These are phyloP conservation scores for Colletotrichum sp. DNA, from an alignment of 2,329 filamentous ascomycete species.

Conservation along the genomic window DNA sequence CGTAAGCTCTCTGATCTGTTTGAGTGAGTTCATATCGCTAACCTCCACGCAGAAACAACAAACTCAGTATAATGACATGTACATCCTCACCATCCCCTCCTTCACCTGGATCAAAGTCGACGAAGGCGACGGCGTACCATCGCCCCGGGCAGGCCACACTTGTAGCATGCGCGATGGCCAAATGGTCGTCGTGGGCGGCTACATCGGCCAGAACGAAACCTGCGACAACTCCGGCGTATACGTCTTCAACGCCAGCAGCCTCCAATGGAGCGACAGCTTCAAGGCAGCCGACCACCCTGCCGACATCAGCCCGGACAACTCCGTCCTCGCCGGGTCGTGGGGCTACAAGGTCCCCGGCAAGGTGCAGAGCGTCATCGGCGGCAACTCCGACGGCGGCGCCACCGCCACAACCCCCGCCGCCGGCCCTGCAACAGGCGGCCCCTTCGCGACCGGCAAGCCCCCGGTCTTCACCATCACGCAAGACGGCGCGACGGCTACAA, in stretches of 20 bases:
- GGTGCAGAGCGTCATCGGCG: constrained; percentile 69
- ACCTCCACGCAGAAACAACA: constrained; percentile 40
- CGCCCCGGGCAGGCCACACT: constrained; percentile 69
- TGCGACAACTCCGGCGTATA: constrained; percentile 76
- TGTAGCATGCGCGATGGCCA: constrained; percentile 75
- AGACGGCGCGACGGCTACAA: constrained; percentile 51
- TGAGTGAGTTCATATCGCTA: not conserved
- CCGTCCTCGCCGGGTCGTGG: constrained; percentile 61
- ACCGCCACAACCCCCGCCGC: constrained; percentile 69
- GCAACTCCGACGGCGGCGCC: constrained; percentile 64
- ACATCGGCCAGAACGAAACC: constrained; percentile 62
- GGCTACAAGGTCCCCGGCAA: constrained; percentile 70
- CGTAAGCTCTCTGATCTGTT: constrained; percentile 35
- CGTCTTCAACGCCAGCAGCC: constrained; percentile 71
- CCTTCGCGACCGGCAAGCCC: constrained; percentile 72
- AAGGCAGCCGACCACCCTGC: constrained; percentile 56
- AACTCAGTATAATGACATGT: constrained; percentile 72
- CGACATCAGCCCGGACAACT: constrained; percentile 53
- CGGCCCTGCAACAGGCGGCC: constrained; percentile 68
- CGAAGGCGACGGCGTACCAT: constrained; percentile 57
- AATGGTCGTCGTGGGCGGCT: constrained; percentile 74
- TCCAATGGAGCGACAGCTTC: constrained; percentile 69
- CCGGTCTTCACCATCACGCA: constrained; percentile 72
- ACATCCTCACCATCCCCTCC: constrained; percentile 74
- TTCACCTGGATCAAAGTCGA: constrained; percentile 75